Conservation (phyloP, 805 yeast genomes). For the Tetrapisispora fleetii region DNA sequence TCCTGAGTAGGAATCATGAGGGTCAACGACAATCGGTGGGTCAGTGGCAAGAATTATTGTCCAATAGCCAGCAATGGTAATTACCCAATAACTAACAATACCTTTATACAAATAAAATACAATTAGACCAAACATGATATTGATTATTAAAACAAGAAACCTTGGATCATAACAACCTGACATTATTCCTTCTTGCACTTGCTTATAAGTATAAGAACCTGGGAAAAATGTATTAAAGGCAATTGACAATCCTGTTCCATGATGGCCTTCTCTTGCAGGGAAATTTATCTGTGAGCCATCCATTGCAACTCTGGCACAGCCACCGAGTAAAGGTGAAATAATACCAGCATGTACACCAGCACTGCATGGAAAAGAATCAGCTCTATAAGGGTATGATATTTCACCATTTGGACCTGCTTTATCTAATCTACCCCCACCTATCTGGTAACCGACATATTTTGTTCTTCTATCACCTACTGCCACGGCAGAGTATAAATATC, state of each 20-base stretch:
- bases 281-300: slow-evolving; percentile 44
- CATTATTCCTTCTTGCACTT: slow-evolving; percentile 27
- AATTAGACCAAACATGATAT: slow-evolving; percentile 54
- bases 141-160: slow-evolving; percentile 42
- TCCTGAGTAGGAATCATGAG: slow-evolving; percentile 39
- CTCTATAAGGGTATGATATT: slow-evolving; percentile 60
- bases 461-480: slow-evolving; percentile 62
- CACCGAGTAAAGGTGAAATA: slow-evolving; percentile 65
- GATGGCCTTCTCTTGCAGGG: slow-evolving; percentile 37
- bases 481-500: slow-evolving; percentile 64
- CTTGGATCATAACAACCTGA: slow-evolving; percentile 66
- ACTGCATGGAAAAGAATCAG: slow-evolving; percentile 83
- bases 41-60: slow-evolving; percentile 66
- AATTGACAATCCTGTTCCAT: slow-evolving; percentile 42
- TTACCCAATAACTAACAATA: slow-evolving; percentile 49
- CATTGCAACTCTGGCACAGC: slow-evolving; percentile 58
- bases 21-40: slow-evolving; percentile 59
- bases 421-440: slow-evolving; percentile 59
- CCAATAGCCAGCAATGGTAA: slow-evolving; percentile 68
- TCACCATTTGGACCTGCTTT: slow-evolving; percentile 9
- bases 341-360: slow-evolving; percentile 84
- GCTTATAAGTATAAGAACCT: slow-evolving; percentile 52
- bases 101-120: slow-evolving; percentile 43
- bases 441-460: slow-evolving; percentile 60
- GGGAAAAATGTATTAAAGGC: slow-evolving; percentile 67